These are phyloP conservation scores for Fagopyrum homotropicum DNA, from an alignment of 148 eudicot genomes.

Conservation along the genomic window DNA sequence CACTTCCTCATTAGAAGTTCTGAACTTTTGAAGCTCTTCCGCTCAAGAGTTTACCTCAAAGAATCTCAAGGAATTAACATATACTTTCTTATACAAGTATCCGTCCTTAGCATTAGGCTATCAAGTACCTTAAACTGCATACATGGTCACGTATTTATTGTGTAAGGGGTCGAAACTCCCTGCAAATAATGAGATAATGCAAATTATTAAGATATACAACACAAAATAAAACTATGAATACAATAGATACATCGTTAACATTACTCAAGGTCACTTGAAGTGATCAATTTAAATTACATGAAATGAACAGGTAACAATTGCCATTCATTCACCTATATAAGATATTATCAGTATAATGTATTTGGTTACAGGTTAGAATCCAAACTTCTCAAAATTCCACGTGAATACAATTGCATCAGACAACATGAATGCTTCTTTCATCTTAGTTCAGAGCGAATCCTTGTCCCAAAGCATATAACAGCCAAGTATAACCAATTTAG, in stretches of 20 bases:
- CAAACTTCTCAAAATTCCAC: too few species aligned
- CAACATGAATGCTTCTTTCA: too few species aligned
- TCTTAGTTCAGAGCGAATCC: too few species aligned
- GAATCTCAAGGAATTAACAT: constrained; percentile 65
- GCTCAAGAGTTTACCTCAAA: constrained; percentile 72
- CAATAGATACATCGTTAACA: constrained; percentile 13
- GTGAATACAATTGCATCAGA: too few species aligned
- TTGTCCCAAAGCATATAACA: too few species aligned
- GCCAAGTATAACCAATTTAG: too few species aligned
- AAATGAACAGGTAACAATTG: too few species aligned
- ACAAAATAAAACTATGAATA: not conserved
- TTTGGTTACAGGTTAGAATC: too few species aligned
- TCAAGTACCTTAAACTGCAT: constrained; percentile 69
- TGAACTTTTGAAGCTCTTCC: constrained; percentile 79
- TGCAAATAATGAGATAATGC: constrained; percentile 22
- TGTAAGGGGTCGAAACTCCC: constrained; percentile 91
- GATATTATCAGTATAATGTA: too few species aligned
- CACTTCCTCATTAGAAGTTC: constrained; percentile 43
- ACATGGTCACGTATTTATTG: constrained; percentile 82
- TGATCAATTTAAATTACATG: constrained; percentile 29
- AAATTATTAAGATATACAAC: constrained; percentile 4
- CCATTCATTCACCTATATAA: too few species aligned
- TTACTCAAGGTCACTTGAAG: constrained; percentile 88
- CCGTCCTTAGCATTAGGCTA: constrained; percentile 84
- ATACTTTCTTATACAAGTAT: constrained; percentile 67